Evolutionary conservation across 441 rosid genomes (phyloP).

Genomic region (Melastoma candidum): DNA sequence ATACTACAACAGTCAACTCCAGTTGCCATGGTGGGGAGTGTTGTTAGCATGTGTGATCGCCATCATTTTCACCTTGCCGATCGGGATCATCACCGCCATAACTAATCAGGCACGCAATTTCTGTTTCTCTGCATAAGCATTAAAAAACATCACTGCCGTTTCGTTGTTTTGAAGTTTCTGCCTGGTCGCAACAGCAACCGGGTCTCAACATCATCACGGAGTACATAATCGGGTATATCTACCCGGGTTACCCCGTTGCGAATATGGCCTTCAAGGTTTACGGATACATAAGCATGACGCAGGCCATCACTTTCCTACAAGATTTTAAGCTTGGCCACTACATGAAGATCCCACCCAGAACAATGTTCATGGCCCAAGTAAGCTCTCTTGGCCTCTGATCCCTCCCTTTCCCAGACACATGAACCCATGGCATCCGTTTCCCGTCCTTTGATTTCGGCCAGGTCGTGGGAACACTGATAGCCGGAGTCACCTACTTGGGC

Average conservation of each 20-base stretch:
- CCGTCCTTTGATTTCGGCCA: constrained; percentile 14
- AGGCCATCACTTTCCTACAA: constrained; percentile 79
- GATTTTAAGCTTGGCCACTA: constrained; percentile 97
- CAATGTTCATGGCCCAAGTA: constrained; percentile 96
- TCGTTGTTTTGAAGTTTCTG: not conserved
- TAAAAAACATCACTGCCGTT: not conserved
- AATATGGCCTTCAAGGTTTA: constrained; percentile 96
- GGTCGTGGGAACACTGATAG: constrained; percentile 80
- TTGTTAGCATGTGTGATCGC: constrained; percentile 73
- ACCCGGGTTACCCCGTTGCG: constrained; percentile 92
- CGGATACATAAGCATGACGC: constrained; percentile 89
- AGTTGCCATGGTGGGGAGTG: constrained; percentile 97
- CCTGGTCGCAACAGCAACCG: constrained; percentile 46
- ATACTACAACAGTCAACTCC: constrained; percentile 81
- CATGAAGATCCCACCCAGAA: constrained; percentile 93
- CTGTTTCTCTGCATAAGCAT: not conserved
- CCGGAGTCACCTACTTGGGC: constrained; percentile 60
- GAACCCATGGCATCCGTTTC: too few relatives aligned
- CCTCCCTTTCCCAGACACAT: not conserved
- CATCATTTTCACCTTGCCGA: constrained; percentile 78
- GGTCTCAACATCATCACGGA: constrained; percentile 85
- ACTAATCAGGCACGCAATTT: constrained; percentile 64
- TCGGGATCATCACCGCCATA: constrained; percentile 87
- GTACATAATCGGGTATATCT: constrained; percentile 86
- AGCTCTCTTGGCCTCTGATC: not conserved